Evolutionary conservation across 164 flowering plant genomes (phyloP).

Genomic region (Vitis cinerea): DNA sequence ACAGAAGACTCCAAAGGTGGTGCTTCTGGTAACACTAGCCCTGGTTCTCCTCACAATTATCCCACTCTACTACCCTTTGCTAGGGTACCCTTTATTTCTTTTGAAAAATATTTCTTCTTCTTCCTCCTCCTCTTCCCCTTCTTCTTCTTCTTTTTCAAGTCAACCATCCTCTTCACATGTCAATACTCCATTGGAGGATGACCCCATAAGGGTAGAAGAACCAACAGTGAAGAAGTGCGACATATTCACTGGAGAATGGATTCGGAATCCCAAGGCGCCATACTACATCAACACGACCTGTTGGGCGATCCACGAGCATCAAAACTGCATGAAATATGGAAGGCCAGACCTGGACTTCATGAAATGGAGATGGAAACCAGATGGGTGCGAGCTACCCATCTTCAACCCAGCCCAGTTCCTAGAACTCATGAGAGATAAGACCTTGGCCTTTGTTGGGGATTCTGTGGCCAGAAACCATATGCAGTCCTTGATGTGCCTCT

Average conservation of each 20-base stretch:
- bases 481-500: constrained; percentile 78
- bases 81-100: constrained; percentile 14
- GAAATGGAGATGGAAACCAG: constrained; percentile 85
- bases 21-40: constrained; percentile 13
- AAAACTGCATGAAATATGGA: constrained; percentile 78
- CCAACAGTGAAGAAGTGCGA: constrained; percentile 35
- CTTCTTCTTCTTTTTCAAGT: not conserved
- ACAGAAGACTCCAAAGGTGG: constrained; percentile 22
- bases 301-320: constrained; percentile 71
- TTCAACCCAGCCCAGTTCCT: constrained; percentile 61
- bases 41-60: constrained; percentile 28
- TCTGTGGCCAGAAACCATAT: constrained; percentile 80
- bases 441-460: constrained; percentile 78
- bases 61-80: constrained; percentile 30
- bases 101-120: constrained; percentile 2
- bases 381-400: constrained; percentile 61
- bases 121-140: not conserved
- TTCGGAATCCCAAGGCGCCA: constrained; percentile 53
- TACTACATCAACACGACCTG: constrained; percentile 68
- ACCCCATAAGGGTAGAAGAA: not conserved
- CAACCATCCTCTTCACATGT: not conserved
- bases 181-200: not conserved
- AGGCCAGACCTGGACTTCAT: constrained; percentile 58
- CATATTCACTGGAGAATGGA: constrained; percentile 71
- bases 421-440: constrained; percentile 53